Conservation (phyloP, 2,329 filamentous ascomycete genomes). For the Neonectria sp. region DNA sequence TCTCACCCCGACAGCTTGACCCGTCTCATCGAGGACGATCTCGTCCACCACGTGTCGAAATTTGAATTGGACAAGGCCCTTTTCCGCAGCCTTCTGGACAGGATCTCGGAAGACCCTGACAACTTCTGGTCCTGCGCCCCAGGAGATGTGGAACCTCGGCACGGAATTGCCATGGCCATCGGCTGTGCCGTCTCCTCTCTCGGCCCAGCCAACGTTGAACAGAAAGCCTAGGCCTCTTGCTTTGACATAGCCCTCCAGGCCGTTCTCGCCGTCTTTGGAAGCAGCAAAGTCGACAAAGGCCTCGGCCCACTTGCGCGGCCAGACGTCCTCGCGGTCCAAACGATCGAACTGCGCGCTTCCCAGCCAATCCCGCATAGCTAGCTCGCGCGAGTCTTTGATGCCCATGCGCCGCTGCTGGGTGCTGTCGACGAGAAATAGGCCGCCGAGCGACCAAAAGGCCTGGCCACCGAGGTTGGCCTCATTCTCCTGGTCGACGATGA, state of each 20-base stretch:
- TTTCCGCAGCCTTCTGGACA: slow-evolving; percentile 65
- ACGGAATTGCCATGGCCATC: slow-evolving; percentile 75
- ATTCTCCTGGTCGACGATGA: slow-evolving; percentile 73
- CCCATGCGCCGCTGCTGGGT: slow-evolving; percentile 70
- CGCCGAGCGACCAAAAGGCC: slow-evolving; percentile 76
- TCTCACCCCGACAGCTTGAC: slow-evolving; percentile 66
- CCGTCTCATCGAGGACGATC: slow-evolving; percentile 67
- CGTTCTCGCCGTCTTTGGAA: slow-evolving; percentile 53
- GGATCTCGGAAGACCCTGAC: slow-evolving; percentile 72
- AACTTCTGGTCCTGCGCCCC: slow-evolving; percentile 74
- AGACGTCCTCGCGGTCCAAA: slow-evolving; percentile 65
- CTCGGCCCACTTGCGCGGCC: slow-evolving; percentile 74
- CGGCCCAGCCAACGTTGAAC: slow-evolving; percentile 72
- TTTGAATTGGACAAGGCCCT: slow-evolving; percentile 68
- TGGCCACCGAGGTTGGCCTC: slow-evolving; percentile 71
- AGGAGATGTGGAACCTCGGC: slow-evolving; percentile 74
- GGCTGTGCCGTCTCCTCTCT: slow-evolving; percentile 69
- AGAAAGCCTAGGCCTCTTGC: slow-evolving; percentile 67
- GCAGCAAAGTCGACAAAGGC: slow-evolving; percentile 75
- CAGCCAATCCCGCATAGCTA: slow-evolving; percentile 73
- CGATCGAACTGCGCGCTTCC: slow-evolving; percentile 72
- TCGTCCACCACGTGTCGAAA: slow-evolving; percentile 72
- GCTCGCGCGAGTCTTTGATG: slow-evolving; percentile 69
- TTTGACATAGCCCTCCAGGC: slow-evolving; percentile 72
- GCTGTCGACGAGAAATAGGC: slow-evolving; percentile 73